Percentiles rank a stretch among this genome's conserved stretches.
phyloP scores from a whole-genome alignment of 768 basidiomycete species.

The Favolaschia claudopus region DNA sequence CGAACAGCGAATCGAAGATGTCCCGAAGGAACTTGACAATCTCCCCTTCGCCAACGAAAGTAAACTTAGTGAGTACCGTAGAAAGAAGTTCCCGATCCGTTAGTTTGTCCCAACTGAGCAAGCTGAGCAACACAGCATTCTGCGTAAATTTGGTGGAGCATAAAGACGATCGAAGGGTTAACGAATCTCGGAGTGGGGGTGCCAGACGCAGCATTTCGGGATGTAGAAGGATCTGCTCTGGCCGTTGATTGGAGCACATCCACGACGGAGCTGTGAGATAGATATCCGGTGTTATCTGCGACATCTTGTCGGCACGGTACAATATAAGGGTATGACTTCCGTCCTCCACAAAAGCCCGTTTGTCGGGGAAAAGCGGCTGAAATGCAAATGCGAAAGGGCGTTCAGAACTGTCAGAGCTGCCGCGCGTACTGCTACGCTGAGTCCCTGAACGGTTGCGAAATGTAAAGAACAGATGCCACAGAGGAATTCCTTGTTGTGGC shows the following conservation, averaged over 20 bases:
- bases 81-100: constrained; percentile 69
- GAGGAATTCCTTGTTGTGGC: constrained; percentile 68
- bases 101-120: constrained; percentile 84
- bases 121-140: constrained; percentile 80
- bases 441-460: constrained; percentile 77
- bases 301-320: constrained; percentile 81
- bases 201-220: constrained; percentile 70
- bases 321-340: constrained; percentile 87
- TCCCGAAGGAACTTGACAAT: constrained; percentile 92
- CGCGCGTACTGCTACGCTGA: constrained; percentile 51
- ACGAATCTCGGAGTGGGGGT: constrained; percentile 75
- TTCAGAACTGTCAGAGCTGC: constrained; percentile 56
- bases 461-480: constrained; percentile 94
- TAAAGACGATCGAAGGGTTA: constrained; percentile 86
- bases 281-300: constrained; percentile 65
- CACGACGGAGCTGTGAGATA: constrained; percentile 79
- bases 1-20: constrained; percentile 93
- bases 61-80: constrained; percentile 81
- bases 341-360: constrained; percentile 84
- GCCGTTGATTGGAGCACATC: constrained; percentile 59
- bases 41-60: constrained; percentile 93
- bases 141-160: constrained; percentile 94
- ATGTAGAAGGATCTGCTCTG: constrained; percentile 65
- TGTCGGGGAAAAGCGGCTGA: constrained; percentile 83
- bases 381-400: constrained; percentile 92